Base-by-base conservation (phyloP, 2,329 filamentous ascomycete genomes). In the Trichocomaceae sp. region DNA sequence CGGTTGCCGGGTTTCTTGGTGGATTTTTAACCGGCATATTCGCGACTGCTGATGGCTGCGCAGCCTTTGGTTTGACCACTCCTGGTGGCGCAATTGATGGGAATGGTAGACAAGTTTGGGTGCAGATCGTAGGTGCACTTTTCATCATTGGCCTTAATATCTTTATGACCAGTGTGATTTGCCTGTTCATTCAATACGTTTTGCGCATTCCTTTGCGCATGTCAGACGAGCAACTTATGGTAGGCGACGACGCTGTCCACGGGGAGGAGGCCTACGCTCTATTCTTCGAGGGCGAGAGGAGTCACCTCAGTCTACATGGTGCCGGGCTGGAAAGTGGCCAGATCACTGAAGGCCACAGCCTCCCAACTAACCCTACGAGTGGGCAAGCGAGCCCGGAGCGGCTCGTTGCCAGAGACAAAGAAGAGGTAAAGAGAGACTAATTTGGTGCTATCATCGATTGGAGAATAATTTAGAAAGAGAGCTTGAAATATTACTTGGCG, bases 71-170 rank as follows among this genome's bases (percentile, higher is more conserved):
- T 19, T 57, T 75, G 33, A 69, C 71, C 2, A 75, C 73, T 50
- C 66, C 66, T 1, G 77, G 77, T 10, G 77, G 77, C 19, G 77
- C 77, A 2, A 75, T 78, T 41, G 75, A 73, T n/a, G 75, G 77
- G 3, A 78, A 79, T 60, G 76, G 76, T 5, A 70, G 65, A 31
- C 77, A 79, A 64, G 69, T 80, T 20, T 76, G 76, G 67, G 63
- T 76, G 33, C 76, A 79, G 59, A 72, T 79, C 57, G 77, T 76
- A 8, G 75, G 77, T 13, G 76, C 72, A 7, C 64, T 74, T 8
- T 78, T 78, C 64, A 66, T 79, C 56, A 75, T 79, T 53, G 77
- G 75, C 15, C 77, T 74, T 72, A 78, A 79, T 57, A 60, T 77
- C 15, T 72, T 79, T 51, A 78, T 76, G 76, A 79, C 77, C 4